Evolutionary conservation across 345 rosid species (phyloP), one percentile per base, ranked within the genome.

Genomic region (Boechera stricta): DNA sequence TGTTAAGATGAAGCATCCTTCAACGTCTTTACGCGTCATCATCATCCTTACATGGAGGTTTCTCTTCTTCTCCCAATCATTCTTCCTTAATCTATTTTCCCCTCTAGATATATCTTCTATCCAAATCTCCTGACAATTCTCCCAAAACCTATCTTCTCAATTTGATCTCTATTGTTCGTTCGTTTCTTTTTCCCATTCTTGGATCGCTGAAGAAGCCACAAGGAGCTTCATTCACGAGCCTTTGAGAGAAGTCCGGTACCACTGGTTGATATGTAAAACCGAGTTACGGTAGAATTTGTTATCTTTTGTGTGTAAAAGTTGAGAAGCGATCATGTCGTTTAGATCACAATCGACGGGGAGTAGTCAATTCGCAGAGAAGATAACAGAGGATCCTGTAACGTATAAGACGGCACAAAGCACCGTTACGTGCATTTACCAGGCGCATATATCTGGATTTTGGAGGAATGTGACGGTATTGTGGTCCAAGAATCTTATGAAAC

Each of bases 401-500:
- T 72, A 72, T 47, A 88, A 82, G 74, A 82, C 90, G 0, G 87
- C 88, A 7, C 94, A 92, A 72, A 87, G 91, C 87, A 89, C 89
- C 21, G 93, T 93, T 7, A 89, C 90, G 1, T 85, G 87, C 64
- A 82, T 86, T 1, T 91, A 91, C 73, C 93, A 87, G 74, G 83
- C 91, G 5, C 81, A 83, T 72, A 83, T 93, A 38, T 87, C 84
- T 0, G 87, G 93, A 16, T 83, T 39, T 33, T 86, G 90, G 88
- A 85, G 93, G 12, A 85, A 82, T 15, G 91, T 88, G 24, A 88
- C 90, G 38, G 61, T 93, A 36, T 56, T 83, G 2, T 93, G 97
- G 98, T 85, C 86, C 82, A 89, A 81, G 79, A 93, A 93, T 69
- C 81, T 87, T 7, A 89, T 89, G 91, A 89, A 84, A 73, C 93